A percentile compares a stretch with the other conserved stretches of the same genome.
Evolutionary conservation across 371 early-diverging fungal species (phyloP).

Genomic region (Gilbertella persicaria): DNA sequence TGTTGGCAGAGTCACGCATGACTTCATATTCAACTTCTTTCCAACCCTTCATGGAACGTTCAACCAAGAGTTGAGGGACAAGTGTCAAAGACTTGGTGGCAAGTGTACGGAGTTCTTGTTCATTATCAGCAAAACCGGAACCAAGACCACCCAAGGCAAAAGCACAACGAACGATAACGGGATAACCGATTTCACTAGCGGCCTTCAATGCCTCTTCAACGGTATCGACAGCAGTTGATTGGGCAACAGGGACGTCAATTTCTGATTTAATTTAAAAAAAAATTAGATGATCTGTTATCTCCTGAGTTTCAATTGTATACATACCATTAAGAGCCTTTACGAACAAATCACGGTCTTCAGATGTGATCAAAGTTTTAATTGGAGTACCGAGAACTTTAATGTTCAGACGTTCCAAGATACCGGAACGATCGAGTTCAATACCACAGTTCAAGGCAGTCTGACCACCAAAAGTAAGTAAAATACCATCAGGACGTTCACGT

Average conservation of each 20-base stretch:
- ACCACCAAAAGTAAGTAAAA: slow-evolving; percentile 92
- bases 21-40: slow-evolving; percentile 98
- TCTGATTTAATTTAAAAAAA: slow-evolving; percentile 41
- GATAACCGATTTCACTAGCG: slow-evolving; percentile 84
- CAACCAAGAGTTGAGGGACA: slow-evolving; percentile 89
- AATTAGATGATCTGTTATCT: slow-evolving; percentile 22
- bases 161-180: slow-evolving; percentile 92
- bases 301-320: slow-evolving; percentile 9
- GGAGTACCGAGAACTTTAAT: slow-evolving; percentile 95
- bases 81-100: slow-evolving; percentile 79
- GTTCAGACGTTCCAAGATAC: slow-evolving; percentile 71
- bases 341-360: slow-evolving; percentile 94
- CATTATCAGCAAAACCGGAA: slow-evolving; percentile 90
- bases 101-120: slow-evolving; percentile 70
- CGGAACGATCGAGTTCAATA: slow-evolving; percentile 80
- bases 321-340: slow-evolving; percentile 81
- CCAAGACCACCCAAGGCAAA: slow-evolving; percentile 96
- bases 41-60: slow-evolving; percentile 97
- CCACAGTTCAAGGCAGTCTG: slow-evolving; percentile 94
- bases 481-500: slow-evolving; percentile 93
- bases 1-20: slow-evolving; percentile 92
- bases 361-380: slow-evolving; percentile 83
- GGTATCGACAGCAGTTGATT: slow-evolving; percentile 80
- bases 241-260: slow-evolving; percentile 86
- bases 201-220: slow-evolving; percentile 85